Conservation (phyloP, 345 rosid species). For the Eucalyptus erythrocorys region DNA sequence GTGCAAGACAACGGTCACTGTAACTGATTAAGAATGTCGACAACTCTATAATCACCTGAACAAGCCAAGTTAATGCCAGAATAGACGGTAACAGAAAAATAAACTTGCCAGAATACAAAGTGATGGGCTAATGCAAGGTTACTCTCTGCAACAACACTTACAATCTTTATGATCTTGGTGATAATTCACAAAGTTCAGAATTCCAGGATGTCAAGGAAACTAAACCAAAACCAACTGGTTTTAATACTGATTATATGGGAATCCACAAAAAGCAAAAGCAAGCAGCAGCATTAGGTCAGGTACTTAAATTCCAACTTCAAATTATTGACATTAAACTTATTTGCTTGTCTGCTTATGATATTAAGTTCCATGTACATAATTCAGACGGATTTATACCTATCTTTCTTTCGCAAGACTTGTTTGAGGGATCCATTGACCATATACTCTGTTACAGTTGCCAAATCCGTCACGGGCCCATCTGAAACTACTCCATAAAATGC, state of each 20-base stretch:
- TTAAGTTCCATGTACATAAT: not conserved
- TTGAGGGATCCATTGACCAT: constrained; percentile 37
- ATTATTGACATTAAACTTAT: not conserved
- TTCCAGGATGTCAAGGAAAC: not conserved
- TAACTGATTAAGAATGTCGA: not conserved
- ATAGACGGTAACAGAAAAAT: not conserved
- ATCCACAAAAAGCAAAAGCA: not conserved
- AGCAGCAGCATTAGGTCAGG: not conserved
- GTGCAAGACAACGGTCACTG: not conserved
- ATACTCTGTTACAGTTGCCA: constrained; percentile 33
- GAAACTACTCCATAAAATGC: constrained; percentile 38
- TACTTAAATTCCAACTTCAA: not conserved
- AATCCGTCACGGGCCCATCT: constrained; percentile 15
- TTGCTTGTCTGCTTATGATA: not conserved
- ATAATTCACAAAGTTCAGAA: not conserved
- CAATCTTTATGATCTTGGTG: not conserved
- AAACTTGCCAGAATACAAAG: not conserved
- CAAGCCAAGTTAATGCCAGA: not conserved
- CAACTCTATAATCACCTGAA: not conserved
- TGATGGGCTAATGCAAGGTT: not conserved
- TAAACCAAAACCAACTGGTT: not conserved
- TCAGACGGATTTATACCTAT: constrained; percentile 2
- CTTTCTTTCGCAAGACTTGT: constrained; percentile 18
- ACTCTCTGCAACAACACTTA: not conserved
- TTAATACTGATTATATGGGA: not conserved